Evolutionary conservation across 78 protist genomes (phyloP), one percentile per base, ranked within the genome.

Genomic region (Guillardia theta): DNA sequence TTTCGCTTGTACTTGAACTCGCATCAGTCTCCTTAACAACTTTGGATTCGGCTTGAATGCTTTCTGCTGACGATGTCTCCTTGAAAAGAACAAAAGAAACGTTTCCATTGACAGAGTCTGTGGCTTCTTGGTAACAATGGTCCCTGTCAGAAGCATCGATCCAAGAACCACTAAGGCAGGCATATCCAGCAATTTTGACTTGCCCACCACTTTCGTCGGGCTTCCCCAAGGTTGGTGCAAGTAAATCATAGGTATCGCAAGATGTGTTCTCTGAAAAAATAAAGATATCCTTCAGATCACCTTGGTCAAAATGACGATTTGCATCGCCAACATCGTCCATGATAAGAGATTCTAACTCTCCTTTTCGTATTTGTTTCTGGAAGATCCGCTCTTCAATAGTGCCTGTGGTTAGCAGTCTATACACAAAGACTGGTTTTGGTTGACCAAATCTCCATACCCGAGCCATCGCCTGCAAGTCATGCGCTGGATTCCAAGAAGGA

Each of bases 371-470:
- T 50, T 78, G 90, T 21, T 77, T 77, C 45, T 77, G 88, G 41
- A 77, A 77, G 45, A 77, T 39, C 24, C 33, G 18, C 9, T 78
- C 90, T 30, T 78, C 90, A 45, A 78, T 78, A 15, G 45, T 70
- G 33, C 83, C 83, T 18, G 83, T 33, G 0, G 83, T 70, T 12
- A 70, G 41, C 33, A 70, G 1, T 24, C 83, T 19, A 43, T 88
- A 88, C 5, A 88, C 33, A 45, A 12, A 88, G 39, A 8, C 5
- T 0, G n/a, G 21, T 88, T 88, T 88, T 22, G 0, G 0, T 64
- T 88, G 93, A 6, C 93, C 93, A 41, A 48, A 45, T n/a, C 93
- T 54, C 93, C 93, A 88, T 1, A 88, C 62, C 93, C 93, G 48
- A 0, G 53, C 93, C 93, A 88, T 88, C 0, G 93, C 93, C 43